phyloP scores from a whole-genome alignment of 1,284 basidiomycete species.

The Ceratobasidium sp. region DNA sequence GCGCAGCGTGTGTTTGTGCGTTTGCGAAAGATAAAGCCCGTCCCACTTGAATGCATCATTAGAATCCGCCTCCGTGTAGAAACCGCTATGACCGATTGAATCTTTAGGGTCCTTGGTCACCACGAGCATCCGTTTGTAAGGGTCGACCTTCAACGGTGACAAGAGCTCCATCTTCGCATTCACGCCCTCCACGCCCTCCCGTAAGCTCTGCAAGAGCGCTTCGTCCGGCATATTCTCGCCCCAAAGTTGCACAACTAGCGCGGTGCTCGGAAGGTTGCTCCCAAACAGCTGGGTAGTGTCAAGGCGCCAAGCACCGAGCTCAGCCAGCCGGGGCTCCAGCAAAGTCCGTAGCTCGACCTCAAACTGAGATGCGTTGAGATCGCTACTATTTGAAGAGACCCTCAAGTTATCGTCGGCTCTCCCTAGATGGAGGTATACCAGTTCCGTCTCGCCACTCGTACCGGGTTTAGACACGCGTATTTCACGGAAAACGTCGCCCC shows the following conservation, averaged over 20 bases:
- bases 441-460: not conserved
- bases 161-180: not conserved
- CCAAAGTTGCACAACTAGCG: slow-evolving; percentile 14
- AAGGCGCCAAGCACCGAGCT: not conserved
- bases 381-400: not conserved
- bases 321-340: not conserved
- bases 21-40: not conserved
- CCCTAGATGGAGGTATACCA: slow-evolving; percentile 2
- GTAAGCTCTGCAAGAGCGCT: not conserved
- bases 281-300: slow-evolving; percentile 14
- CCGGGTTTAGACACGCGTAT: not conserved
- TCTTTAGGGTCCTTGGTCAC: not conserved
- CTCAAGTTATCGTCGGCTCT: not conserved
- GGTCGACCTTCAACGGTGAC: not conserved
- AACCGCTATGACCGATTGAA: too few species aligned
- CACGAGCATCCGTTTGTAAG: slow-evolving; percentile 7
- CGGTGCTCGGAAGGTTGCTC: not conserved
- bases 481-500: slow-evolving; percentile 19
- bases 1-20: slow-evolving; percentile 1
- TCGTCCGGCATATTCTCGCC: not conserved
- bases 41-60: not conserved
- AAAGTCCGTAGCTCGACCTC: not conserved
- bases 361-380: not conserved
- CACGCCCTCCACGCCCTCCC: not conserved
- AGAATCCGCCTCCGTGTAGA: too few species aligned